Base-by-base conservation (phyloP, 805 yeast species). In the Maudiozyma serrabonitensis region DNA sequence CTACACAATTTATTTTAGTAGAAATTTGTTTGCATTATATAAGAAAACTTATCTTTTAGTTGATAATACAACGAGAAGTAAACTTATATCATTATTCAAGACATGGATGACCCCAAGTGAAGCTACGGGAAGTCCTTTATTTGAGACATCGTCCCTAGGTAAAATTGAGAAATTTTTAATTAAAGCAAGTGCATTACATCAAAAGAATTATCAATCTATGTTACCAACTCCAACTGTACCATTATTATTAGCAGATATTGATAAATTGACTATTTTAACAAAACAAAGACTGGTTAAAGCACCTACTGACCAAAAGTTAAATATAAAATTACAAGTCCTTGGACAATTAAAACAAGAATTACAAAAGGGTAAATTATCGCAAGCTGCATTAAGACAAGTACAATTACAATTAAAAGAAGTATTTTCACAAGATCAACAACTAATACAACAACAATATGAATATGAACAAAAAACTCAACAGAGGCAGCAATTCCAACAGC, bases 101-200 rank as follows among this genome's bases (percentile, higher is more conserved):
- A 87, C 96, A 16, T 93, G 99, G 99, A 82, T 85, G 63, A 69
- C 68, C 43, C 79, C 90, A 32, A 80, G 76, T 34, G 59, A 58
- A 43, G 45, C 63, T 4, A 58, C 61, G 12, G 64, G 67, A 28
- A 56, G 52, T 39, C 85, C 90, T 4, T 70, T 93, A 43, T 90
- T 95, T 62, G 84, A 87, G 13, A 72, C 70, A 35, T 82, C 79
- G 4, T 83, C 86, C 40, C 70, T 90, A 54, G 79, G 78, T 28
- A 79, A 75, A 59, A 85, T 93, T 50, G 95, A 87, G 56, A 73
- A 69, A 41, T 93, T 89, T 61, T 69, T 95, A 53, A 71, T 78
- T 18, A 77, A 72, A 58, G 84, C 82, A 31, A 76, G 82, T 21
- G 72, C 78, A 9, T 60, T 71, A 39, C 70, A 71, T 54, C 70